Percentiles rank a stretch among this genome's conserved stretches.
These are phyloP conservation scores for Thielaviopsis musarum DNA, from an alignment of 2,329 filamentous ascomycete genomes.

Conservation along the genomic window DNA sequence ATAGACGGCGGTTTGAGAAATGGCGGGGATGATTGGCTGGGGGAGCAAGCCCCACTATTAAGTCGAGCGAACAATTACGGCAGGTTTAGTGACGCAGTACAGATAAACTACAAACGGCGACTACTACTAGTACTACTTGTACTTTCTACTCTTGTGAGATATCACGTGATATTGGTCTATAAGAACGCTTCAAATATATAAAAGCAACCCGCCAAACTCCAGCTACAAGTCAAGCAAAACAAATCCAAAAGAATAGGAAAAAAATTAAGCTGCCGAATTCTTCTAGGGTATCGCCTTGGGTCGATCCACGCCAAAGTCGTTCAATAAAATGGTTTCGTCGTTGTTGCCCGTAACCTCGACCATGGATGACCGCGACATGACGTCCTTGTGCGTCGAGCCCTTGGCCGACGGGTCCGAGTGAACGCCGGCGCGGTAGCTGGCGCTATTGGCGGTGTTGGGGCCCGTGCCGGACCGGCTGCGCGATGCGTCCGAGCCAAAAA, in stretches of 20 bases:
- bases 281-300: not conserved
- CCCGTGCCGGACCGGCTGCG: not conserved
- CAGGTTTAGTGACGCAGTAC: no score
- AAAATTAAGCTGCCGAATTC: not conserved
- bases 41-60: not conserved
- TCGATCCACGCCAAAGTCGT: not conserved
- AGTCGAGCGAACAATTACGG: not conserved
- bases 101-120: no score
- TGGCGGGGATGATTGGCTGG: not conserved
- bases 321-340: not conserved
- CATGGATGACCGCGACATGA: constrained; percentile 6
- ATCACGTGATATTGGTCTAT: no score
- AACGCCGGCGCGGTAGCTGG: not conserved
- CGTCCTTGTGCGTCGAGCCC: not conserved
- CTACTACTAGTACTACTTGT: no score
- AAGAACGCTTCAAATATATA: no score
- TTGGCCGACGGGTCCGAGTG: not conserved
- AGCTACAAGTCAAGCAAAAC: not conserved
- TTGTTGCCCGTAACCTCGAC: not conserved
- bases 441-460: not conserved
- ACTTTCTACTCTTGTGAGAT: no score
- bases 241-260: not conserved
- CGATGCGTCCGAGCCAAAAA: constrained; percentile 6
- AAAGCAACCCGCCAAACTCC: no score
- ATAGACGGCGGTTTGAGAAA: not conserved